Evolutionary conservation across 352 stramenopile species (phyloP).

Genomic region (Globisporangium cederbergense): DNA sequence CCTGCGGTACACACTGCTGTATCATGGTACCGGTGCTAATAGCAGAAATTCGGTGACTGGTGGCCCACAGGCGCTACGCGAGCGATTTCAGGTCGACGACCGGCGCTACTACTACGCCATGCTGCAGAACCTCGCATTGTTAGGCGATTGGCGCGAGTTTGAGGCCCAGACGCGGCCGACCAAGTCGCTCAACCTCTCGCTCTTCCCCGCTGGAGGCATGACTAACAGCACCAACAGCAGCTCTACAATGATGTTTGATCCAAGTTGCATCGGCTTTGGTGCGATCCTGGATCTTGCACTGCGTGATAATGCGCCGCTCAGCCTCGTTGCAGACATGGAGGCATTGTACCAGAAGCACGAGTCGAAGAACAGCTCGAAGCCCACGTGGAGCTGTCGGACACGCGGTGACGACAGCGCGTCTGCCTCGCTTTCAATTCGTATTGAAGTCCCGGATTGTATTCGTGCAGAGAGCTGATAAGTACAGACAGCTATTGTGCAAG

Average conservation of each 20-base stretch:
- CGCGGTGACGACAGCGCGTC: constrained; percentile 26
- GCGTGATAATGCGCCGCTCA: constrained; percentile 36
- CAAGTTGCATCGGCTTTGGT: constrained; percentile 59
- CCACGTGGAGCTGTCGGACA: constrained; percentile 44
- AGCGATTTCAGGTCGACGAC: constrained; percentile 44
- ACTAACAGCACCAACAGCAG: constrained; percentile 9
- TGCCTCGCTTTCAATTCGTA: constrained; percentile 40
- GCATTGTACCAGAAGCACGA: constrained; percentile 51
- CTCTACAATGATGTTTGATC: constrained; percentile 13
- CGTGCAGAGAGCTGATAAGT: background rate
- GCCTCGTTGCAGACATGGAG: constrained; percentile 44
- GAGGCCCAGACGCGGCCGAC: constrained; percentile 39
- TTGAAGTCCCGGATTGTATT: constrained; percentile 14
- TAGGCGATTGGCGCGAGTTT: constrained; percentile 52
- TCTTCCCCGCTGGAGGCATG: constrained; percentile 18
- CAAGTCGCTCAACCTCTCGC: constrained; percentile 32
- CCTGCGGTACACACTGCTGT: constrained; percentile 59
- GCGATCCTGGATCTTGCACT: constrained; percentile 65
- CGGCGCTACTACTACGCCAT: constrained; percentile 53
- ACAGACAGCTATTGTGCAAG: background rate
- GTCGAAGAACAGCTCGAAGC: constrained; percentile 25
- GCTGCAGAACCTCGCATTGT: constrained; percentile 39
- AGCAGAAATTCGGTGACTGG: constrained; percentile 17
- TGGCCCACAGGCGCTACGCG: constrained; percentile 29
- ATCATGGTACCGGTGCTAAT: constrained; percentile 37